Conservation (phyloP, 495 filamentous ascomycete species). For the Pseudotulostoma volvatum region DNA sequence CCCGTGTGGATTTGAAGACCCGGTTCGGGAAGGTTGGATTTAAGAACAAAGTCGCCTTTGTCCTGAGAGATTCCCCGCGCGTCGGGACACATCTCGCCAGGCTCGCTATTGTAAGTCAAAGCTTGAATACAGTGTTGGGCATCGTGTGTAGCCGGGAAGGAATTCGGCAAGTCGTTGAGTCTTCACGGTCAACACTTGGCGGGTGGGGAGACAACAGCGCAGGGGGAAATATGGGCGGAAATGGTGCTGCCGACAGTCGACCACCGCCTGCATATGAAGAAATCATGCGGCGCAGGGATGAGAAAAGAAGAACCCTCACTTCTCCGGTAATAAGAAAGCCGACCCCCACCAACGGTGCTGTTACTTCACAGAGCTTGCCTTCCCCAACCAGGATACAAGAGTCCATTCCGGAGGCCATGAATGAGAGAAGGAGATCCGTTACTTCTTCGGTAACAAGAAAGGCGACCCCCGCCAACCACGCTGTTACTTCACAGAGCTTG, state of each 20-base stretch:
- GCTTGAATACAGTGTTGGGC: background rate
- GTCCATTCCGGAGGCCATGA: no score
- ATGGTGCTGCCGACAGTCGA: background rate
- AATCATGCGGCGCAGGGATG: background rate
- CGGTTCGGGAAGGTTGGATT: constrained; percentile 2
- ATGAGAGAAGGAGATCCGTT: background rate
- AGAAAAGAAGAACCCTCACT: background rate
- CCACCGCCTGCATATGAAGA: background rate
- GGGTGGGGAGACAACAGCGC: background rate
- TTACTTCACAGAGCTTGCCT: no score
- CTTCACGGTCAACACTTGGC: no score
- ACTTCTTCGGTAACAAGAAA: background rate
- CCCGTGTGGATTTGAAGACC: constrained; percentile 2
- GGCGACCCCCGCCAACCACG: background rate
- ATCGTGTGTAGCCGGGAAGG: background rate
- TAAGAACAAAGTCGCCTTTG: constrained; percentile 5
- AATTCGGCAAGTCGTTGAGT: no score
- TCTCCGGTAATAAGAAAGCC: background rate
- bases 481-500: no score
- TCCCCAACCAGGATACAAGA: no score
- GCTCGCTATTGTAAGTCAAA: constrained; percentile 1
- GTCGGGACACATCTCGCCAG: constrained; percentile 7
- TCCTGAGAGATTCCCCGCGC: constrained; percentile 9
- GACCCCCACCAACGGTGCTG: background rate
- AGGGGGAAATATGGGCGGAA: background rate